Base-by-base conservation (phyloP, 1,139 yeast genomes). In the Kodamaea sp. region DNA sequence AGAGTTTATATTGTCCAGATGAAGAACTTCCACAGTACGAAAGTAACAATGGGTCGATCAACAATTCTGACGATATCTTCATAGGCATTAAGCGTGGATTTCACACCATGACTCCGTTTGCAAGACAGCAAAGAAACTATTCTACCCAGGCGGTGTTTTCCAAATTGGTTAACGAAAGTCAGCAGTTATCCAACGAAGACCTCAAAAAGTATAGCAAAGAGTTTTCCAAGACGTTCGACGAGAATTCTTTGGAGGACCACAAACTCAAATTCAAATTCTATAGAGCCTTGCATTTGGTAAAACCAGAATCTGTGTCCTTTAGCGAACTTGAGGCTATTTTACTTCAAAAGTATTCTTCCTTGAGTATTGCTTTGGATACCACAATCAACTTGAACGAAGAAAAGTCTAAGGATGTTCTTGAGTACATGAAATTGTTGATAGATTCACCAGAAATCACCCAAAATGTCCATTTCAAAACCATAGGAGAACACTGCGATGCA, bases 1-100 rank as follows among this genome's bases (percentile, higher is more conserved):
- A 89, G 54, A 67, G 71, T 22, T 55, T 88, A 30, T 87, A 87
- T 79, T 72, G 78, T 32, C 61, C 63, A 22, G 73, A 69, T 14
- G 67, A 61, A 22, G 80, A 75, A 15, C 49, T 57, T 26, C 50
- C 43, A 7, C 44, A 61, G 38, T 66, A 63, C 44, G 42, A 50
- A 28, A 41, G 39, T 2, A 26, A 34, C 5, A 50, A 41, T 3
- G 41, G 32, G 1, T 21, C 28, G 2, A 27, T 33, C 1, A 28
- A 26, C 4, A 53, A 51, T n/a, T 53, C 60, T 11, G 80, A 76
- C 47, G 67, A 70, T 41, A 66, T 77, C 15, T 77, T 77, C 45
- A 55, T 62, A 24, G 81, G 81, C 1, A 57, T 75, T 18, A 57
- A 73, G 41, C 57, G 73, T 34, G 48, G 48, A 24, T 72, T 65